These are phyloP conservation scores for Jatropha multifida DNA, from an alignment of 441 rosid species.

Conservation along the genomic window DNA sequence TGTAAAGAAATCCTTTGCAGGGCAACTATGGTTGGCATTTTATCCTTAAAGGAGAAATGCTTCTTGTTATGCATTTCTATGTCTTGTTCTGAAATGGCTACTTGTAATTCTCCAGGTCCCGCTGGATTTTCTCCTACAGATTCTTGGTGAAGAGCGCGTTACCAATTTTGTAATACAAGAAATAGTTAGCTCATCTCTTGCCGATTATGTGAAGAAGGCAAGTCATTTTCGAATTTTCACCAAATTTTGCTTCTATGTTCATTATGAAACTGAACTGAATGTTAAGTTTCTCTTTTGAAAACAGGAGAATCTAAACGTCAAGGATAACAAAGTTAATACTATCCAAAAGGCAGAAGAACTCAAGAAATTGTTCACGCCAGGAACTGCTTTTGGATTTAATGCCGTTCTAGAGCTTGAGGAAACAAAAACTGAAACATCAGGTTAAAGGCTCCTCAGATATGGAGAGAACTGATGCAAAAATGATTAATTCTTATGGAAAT, in stretches of 20 bases:
- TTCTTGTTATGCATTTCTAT: neutral
- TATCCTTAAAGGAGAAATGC: neutral
- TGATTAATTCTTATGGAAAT: neutral
- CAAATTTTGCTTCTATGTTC: neutral
- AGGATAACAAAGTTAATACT: slow-evolving; percentile 55
- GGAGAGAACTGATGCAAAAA: neutral
- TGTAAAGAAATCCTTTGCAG: neutral
- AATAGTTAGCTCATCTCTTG: slow-evolving; percentile 52
- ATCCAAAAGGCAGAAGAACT: slow-evolving; percentile 51
- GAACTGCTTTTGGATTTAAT: slow-evolving; percentile 51
- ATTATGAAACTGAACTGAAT: neutral
- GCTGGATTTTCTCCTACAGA: slow-evolving; percentile 46
- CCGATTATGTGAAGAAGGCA: slow-evolving; percentile 54
- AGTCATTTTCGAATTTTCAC: slow-evolving; percentile 6
- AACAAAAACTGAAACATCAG: slow-evolving; percentile 23
- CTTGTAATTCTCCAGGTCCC: slow-evolving; percentile 44
- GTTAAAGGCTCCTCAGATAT: slow-evolving; percentile 14
- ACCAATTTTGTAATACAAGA: slow-evolving; percentile 61
- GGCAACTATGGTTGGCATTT: neutral
- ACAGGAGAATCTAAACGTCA: slow-evolving; percentile 52
- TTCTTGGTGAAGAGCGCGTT: slow-evolving; percentile 56
- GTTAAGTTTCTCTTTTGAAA: neutral
- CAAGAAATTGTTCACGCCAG: slow-evolving; percentile 46
- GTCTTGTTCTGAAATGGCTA: neutral
- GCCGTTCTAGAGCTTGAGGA: slow-evolving; percentile 48